These are phyloP conservation scores for Rhodotorula sp. DNA, from an alignment of 1,284 basidiomycete genomes.

Conservation along the genomic window DNA sequence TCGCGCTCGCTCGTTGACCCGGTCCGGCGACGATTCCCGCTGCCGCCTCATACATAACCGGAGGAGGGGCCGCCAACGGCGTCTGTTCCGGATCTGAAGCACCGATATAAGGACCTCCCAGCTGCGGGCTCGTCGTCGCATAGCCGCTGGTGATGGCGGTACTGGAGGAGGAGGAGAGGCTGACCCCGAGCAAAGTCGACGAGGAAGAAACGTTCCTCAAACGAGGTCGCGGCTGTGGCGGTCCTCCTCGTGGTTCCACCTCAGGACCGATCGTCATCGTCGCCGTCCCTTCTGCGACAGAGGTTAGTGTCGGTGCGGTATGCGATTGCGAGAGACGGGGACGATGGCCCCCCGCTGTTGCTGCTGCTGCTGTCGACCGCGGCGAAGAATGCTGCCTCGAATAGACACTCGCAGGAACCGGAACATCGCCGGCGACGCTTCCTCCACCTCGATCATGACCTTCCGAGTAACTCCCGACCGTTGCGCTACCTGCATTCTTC, in stretches of 20 bases:
- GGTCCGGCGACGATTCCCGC: background rate
- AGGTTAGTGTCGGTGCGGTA: background rate
- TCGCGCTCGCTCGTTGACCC: slow-evolving; percentile 3
- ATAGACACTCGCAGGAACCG: background rate
- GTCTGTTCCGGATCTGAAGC: slow-evolving; percentile 2
- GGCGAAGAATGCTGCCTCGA: slow-evolving; percentile 8
- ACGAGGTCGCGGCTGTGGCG: background rate
- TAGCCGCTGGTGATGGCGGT: background rate
- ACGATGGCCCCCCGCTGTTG: slow-evolving; percentile 2
- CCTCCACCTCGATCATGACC: background rate
- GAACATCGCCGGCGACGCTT: background rate
- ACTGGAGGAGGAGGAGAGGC: slow-evolving; percentile 1
- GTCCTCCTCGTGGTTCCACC: too few relatives aligned
- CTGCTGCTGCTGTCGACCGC: background rate
- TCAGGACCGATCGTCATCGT: too few relatives aligned
- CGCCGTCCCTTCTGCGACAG: background rate
- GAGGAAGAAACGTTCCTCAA: background rate
- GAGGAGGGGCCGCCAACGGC: background rate
- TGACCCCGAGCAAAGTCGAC: background rate
- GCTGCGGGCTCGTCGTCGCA: background rate
- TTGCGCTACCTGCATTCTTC: background rate
- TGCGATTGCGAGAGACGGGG: slow-evolving; percentile 14
- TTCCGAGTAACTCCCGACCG: background rate
- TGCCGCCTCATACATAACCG: too few relatives aligned
- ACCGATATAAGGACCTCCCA: background rate